These are phyloP conservation scores for Schizonepeta tenuifolia DNA, from an alignment of 257 asterid genomes.

Conservation along the genomic window DNA sequence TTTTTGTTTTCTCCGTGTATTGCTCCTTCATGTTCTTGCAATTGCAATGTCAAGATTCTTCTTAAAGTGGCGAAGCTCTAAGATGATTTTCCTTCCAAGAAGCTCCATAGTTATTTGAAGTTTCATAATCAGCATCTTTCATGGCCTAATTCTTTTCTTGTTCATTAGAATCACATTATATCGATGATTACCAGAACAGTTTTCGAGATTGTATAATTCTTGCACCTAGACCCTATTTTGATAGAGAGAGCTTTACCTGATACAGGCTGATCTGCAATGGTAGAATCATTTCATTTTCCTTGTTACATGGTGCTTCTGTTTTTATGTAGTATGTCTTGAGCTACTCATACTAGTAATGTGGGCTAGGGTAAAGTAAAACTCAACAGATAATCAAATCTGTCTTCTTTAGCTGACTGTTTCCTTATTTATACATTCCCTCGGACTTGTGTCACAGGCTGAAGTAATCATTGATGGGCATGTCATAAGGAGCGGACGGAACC, in stretches of 20 bases:
- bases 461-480: slow-evolving; percentile 64
- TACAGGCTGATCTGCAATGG: background rate
- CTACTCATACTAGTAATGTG: background rate
- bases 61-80: background rate
- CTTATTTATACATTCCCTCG: background rate
- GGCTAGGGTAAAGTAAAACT: background rate
- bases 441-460: slow-evolving; percentile 51
- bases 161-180: background rate
- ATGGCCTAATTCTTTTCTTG: slow-evolving; percentile 1
- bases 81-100: background rate
- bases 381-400: background rate
- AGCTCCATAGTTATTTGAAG: background rate
- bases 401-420: slow-evolving; percentile 1
- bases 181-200: background rate
- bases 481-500: slow-evolving; percentile 80
- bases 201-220: too few relatives aligned
- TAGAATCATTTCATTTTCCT: background rate
- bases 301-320: background rate
- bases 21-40: background rate
- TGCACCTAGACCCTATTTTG: background rate
- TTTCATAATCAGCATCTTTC: background rate
- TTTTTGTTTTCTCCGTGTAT: background rate
- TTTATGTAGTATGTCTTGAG: background rate
- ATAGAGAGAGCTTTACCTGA: background rate
- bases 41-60: slow-evolving; percentile 3